Evolutionary conservation across 805 yeast species (phyloP).

Genomic region (Lipomyces yamadae): DNA sequence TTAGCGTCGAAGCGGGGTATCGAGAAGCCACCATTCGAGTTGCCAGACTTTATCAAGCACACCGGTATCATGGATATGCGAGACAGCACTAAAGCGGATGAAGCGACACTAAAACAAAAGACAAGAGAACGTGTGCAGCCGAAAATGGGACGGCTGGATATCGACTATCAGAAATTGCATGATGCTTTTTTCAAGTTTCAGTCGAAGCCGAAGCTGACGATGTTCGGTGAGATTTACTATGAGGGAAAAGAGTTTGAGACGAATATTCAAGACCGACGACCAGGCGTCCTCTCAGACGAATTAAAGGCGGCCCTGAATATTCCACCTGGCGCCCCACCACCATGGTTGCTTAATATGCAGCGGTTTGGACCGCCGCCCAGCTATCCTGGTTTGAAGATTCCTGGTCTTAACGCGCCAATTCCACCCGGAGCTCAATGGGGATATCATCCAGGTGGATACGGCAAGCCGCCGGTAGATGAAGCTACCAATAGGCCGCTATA

Average conservation of each 20-base stretch:
- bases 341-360: constrained; percentile 78
- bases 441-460: constrained; percentile 50
- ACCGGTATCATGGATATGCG: constrained; percentile 92
- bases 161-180: constrained; percentile 79
- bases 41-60: constrained; percentile 76
- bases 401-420: constrained; percentile 54
- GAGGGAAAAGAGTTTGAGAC: constrained; percentile 71
- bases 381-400: constrained; percentile 67
- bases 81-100: constrained; percentile 52
- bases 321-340: constrained; percentile 64
- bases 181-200: constrained; percentile 88
- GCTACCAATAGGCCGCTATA: constrained; percentile 44
- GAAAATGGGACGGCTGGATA: constrained; percentile 80
- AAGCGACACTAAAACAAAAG: constrained; percentile 64
- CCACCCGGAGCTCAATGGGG: constrained; percentile 50
- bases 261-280: constrained; percentile 53
- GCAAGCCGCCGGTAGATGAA: constrained; percentile 48
- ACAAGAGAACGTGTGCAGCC: constrained; percentile 88
- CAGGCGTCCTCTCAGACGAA: constrained; percentile 69
- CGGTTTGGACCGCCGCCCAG: constrained; percentile 82
- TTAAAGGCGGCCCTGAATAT: constrained; percentile 74
- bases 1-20: constrained; percentile 66
- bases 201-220: constrained; percentile 69
- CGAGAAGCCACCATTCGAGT: constrained; percentile 70
- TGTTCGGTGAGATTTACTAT: constrained; percentile 76